Evolutionary conservation across 805 yeast species (phyloP), one percentile per base, ranked within the genome.

Genomic region (Starmerella sp.): DNA sequence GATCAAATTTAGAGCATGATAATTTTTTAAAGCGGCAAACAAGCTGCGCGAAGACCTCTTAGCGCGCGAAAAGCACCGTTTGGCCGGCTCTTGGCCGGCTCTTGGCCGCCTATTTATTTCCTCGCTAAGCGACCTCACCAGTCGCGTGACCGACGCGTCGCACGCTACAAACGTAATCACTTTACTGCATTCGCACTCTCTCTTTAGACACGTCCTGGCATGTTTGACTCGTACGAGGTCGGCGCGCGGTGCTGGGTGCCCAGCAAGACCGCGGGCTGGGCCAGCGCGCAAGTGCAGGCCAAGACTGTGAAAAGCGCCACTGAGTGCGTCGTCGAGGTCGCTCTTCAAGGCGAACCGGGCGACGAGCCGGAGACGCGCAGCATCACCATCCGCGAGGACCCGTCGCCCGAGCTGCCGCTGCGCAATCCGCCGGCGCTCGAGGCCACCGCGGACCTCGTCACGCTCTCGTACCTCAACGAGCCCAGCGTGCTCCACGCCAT

Each of bases 401-500:
- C 77, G 49, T 78, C 82, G 53, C 77, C 77, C 52, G 74, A 87
- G 54, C 95, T 96, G 4, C 80, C 88, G 35, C 77, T 90, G 67
- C 79, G 64, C 68, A 91, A 91, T 68, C 97, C 96, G 51, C 93
- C 95, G 2, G 82, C 84, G 57, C 75, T 88, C 60, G 98, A 91
- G 70, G 85, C 96, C 3, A 88, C 95, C 17, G 97, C 91, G 67
- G 98, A 93, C 71, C 77, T 91, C 65, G 93, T 97, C 2, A 83
- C 89, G 53, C 76, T 91, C 54, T 89, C 97, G 0, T 90, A 91
- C 67, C 74, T 93, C 63, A 91, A 91, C 69, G 98, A 91, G 69
- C 97, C 98, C 1, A 95, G 97, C 1, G 96, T 91, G 49, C 77
- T 91, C 62, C 95, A 90, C 65, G 97, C 97, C 17, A 91, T 93